phyloP scores from a whole-genome alignment of 129 eudicot species.

The Artemisia tridentata region DNA sequence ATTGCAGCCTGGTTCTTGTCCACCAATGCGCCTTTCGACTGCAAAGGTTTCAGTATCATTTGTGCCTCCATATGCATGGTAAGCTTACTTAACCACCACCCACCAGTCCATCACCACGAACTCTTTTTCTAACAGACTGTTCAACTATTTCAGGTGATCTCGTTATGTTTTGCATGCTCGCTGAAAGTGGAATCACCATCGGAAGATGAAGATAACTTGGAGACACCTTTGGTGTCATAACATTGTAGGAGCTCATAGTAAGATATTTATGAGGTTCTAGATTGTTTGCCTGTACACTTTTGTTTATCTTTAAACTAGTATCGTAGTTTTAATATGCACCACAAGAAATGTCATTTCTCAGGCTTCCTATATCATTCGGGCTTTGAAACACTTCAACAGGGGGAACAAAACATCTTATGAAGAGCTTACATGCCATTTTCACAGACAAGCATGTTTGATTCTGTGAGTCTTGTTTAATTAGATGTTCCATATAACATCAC shows the following conservation, averaged over 20 bases:
- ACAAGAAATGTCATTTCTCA: background rate
- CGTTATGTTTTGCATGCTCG: constrained; percentile 58
- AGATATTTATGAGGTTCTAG: constrained; percentile 9
- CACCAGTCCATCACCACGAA: constrained; percentile 11
- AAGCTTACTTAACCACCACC: constrained; percentile 28
- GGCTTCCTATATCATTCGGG: background rate
- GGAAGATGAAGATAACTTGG: constrained; percentile 42
- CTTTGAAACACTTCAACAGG: too few species aligned
- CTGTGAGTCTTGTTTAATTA: too few species aligned
- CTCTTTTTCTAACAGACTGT: background rate
- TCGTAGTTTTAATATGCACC: background rate
- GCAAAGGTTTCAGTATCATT: constrained; percentile 90
- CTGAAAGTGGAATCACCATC: constrained; percentile 50
- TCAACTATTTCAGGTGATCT: constrained; percentile 45
- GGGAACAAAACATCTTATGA: too few species aligned
- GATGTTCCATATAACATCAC: too few species aligned
- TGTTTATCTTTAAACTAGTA: background rate
- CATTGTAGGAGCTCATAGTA: constrained; percentile 17
- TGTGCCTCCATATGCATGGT: constrained; percentile 82
- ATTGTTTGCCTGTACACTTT: constrained; percentile 12
- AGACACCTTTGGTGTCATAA: constrained; percentile 70
- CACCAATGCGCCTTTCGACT: constrained; percentile 73
- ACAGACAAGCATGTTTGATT: too few species aligned
- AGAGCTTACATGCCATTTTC: too few species aligned
- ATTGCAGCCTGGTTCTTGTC: constrained; percentile 89